Conservation (phyloP, 1,284 basidiomycete genomes). For the Blastosporella zonata region DNA sequence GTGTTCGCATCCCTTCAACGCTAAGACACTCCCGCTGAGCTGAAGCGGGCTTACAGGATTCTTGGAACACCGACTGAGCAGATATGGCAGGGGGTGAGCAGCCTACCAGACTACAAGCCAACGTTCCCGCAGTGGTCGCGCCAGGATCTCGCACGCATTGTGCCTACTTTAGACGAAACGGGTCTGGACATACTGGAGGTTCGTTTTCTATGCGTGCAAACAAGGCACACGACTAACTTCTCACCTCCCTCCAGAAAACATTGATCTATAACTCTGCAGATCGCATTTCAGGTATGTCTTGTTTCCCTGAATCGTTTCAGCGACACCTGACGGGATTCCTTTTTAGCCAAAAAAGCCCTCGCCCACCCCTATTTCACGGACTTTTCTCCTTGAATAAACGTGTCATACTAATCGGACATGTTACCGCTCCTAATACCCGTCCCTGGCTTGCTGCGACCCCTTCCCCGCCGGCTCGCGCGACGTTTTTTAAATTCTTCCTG, state of each 20-base stretch:
- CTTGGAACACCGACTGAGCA: conserved; percentile 95
- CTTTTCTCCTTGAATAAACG: conserved; percentile 32
- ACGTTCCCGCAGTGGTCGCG: conserved; percentile 94
- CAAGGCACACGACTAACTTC: background rate
- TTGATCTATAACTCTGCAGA: conserved; percentile 93
- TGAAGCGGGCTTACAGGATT: conserved; percentile 47
- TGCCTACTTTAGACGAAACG: conserved; percentile 66
- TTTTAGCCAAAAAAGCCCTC: conserved; percentile 80
- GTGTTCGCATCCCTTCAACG: conserved; percentile 19
- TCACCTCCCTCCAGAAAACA: conserved; percentile 52
- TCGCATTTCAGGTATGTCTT: conserved; percentile 77
- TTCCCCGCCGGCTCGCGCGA: background rate
- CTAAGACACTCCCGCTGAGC: background rate
- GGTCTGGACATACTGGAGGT: conserved; percentile 82
- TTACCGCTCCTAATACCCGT: conserved; percentile 3
- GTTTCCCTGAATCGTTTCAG: conserved; percentile 20
- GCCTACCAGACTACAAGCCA: conserved; percentile 93
- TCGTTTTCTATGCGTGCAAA: conserved; percentile 19
- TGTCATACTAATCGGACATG: background rate
- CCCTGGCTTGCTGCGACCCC: conserved; percentile 9
- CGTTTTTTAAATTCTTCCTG: background rate
- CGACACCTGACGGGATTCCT: background rate
- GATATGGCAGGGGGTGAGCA: conserved; percentile 87
- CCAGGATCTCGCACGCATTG: conserved; percentile 65
- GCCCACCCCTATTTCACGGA: conserved; percentile 78